Percentiles rank a stretch among this genome's conserved stretches.
Conservation (phyloP, 2,329 filamentous ascomycete genomes). For the Fusarium keratoplasticum region DNA sequence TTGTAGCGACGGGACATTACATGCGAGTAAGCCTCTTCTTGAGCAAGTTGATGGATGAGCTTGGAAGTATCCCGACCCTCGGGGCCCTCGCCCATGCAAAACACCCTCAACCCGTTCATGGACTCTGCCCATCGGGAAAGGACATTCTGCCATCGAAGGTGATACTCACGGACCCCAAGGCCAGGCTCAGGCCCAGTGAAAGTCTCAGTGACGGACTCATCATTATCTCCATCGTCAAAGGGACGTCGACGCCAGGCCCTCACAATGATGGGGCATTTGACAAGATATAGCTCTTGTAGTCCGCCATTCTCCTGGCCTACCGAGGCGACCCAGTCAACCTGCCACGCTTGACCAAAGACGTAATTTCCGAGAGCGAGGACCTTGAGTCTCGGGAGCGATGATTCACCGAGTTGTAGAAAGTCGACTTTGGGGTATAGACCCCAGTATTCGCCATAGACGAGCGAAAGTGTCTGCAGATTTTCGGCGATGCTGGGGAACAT, state of each 20-base stretch:
- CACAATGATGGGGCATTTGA: slow-evolving; percentile 54
- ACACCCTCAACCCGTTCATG: slow-evolving; percentile 11
- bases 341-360: slow-evolving; percentile 57
- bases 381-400: slow-evolving; percentile 52
- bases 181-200: background rate
- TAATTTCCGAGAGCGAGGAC: slow-evolving; percentile 55
- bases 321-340: slow-evolving; percentile 58
- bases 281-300: slow-evolving; percentile 55
- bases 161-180: background rate
- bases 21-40: background rate
- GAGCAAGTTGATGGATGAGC: background rate
- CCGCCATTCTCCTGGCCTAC: slow-evolving; percentile 42
- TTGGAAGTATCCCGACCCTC: background rate
- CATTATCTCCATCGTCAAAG: background rate
- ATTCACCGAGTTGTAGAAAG: slow-evolving; percentile 37
- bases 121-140: slow-evolving; percentile 5
- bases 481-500: slow-evolving; percentile 20
- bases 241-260: background rate
- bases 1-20: background rate
- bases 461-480: slow-evolving; percentile 50
- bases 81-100: background rate
- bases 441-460: slow-evolving; percentile 53
- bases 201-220: background rate
- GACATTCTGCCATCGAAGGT: slow-evolving; percentile 7
- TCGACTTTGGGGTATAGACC: slow-evolving; percentile 55